phyloP scores from a whole-genome alignment of 1,284 basidiomycete genomes.

The Wallemia mellicola region DNA sequence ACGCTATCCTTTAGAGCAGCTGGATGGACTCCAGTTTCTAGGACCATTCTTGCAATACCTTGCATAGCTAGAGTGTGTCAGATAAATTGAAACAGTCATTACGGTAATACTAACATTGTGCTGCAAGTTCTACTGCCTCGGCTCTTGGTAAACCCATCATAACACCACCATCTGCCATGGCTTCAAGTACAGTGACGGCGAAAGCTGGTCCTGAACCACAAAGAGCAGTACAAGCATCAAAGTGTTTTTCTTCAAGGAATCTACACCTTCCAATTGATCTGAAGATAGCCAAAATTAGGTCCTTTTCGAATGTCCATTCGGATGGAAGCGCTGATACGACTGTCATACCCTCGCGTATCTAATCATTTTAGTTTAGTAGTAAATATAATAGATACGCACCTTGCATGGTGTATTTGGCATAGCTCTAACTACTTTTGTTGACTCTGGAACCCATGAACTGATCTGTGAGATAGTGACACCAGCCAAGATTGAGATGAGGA shows the following conservation, averaged over 20 bases:
- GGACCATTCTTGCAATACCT: slow-evolving; percentile 83
- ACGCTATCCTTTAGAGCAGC: slow-evolving; percentile 94
- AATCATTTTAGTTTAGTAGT: neutral
- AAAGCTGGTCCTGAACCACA: slow-evolving; percentile 93
- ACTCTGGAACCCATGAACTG: slow-evolving; percentile 34
- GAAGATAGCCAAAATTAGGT: slow-evolving; percentile 73
- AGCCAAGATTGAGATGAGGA: slow-evolving; percentile 84
- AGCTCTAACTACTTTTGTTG: slow-evolving; percentile 65
- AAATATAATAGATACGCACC: slow-evolving; percentile 20
- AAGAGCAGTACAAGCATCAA: slow-evolving; percentile 90
- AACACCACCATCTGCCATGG: slow-evolving; percentile 95
- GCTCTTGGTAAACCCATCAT: slow-evolving; percentile 96
- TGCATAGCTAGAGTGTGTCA: slow-evolving; percentile 38
- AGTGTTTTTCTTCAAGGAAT: slow-evolving; percentile 86
- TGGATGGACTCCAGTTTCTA: slow-evolving; percentile 63
- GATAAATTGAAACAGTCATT: neutral
- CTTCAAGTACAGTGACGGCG: slow-evolving; percentile 83
- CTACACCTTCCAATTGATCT: slow-evolving; percentile 76
- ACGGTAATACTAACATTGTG: slow-evolving; percentile 43
- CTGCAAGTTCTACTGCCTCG: slow-evolving; percentile 78
- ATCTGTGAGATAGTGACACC: slow-evolving; percentile 73
- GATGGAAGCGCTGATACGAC: slow-evolving; percentile 42
- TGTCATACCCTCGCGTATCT: slow-evolving; percentile 96
- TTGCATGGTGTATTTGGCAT: slow-evolving; percentile 99
- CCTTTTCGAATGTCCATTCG: slow-evolving; percentile 27